Evolutionary conservation across 2,329 filamentous ascomycete species (phyloP).

Genomic region (Fusarium sacchari): DNA sequence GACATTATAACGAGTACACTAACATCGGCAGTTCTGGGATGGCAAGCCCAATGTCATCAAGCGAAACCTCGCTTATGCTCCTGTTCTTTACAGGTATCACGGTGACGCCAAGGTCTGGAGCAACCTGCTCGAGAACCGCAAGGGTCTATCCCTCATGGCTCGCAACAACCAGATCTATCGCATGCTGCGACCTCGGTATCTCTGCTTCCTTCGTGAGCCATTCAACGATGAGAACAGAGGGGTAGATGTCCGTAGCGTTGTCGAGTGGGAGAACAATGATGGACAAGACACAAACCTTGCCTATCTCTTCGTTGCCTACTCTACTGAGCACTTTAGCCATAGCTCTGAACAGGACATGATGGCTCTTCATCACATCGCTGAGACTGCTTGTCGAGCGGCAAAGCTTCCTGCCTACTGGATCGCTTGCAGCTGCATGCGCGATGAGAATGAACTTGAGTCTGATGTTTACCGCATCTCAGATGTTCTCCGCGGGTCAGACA

Average conservation of each 20-base stretch:
- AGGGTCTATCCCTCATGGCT: slow-evolving; percentile 32
- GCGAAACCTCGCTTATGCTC: slow-evolving; percentile 36
- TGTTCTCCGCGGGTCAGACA: slow-evolving; percentile 40
- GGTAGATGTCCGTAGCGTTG: slow-evolving; percentile 38
- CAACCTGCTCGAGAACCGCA: slow-evolving; percentile 42
- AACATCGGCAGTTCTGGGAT: slow-evolving; percentile 37
- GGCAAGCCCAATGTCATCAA: slow-evolving; percentile 20
- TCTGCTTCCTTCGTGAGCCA: slow-evolving; percentile 40
- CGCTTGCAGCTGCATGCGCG: slow-evolving; percentile 42
- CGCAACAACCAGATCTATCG: slow-evolving; percentile 40
- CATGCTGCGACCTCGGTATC: slow-evolving; percentile 37
- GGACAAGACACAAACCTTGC: slow-evolving; percentile 29
- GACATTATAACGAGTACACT: not conserved
- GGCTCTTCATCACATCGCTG: slow-evolving; percentile 42
- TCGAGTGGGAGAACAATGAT: slow-evolving; percentile 38
- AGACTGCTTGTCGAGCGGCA: slow-evolving; percentile 41
- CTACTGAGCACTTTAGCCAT: slow-evolving; percentile 41
- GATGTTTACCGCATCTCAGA: slow-evolving; percentile 44
- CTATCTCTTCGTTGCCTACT: slow-evolving; percentile 44
- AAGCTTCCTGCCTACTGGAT: slow-evolving; percentile 43
- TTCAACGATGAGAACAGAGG: slow-evolving; percentile 38
- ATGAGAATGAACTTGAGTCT: slow-evolving; percentile 37
- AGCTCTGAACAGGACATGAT: slow-evolving; percentile 37
- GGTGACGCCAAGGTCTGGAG: slow-evolving; percentile 43
- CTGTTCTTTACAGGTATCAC: slow-evolving; percentile 39